These are phyloP conservation scores for Hawksworthiomyces lignivorus DNA, from an alignment of 2,329 filamentous ascomycete genomes.

Conservation along the genomic window DNA sequence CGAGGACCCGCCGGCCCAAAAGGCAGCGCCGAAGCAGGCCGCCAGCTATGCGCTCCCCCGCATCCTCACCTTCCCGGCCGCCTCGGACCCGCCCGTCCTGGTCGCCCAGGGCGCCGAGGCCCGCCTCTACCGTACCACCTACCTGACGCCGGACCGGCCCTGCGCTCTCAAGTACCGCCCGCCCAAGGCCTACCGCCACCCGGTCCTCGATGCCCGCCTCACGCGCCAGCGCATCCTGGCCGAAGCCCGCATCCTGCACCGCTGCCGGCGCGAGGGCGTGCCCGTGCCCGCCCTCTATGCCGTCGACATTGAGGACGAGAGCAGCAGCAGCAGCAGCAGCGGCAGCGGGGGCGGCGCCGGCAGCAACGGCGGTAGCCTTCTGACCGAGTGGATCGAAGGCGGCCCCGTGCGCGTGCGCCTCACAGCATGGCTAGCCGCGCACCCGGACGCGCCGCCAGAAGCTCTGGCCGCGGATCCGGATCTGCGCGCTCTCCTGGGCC, in stretches of 20 bases:
- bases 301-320: conserved; percentile 52
- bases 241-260: conserved; percentile 77
- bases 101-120: conserved; percentile 94
- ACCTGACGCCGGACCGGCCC: conserved; percentile 58
- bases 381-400: conserved; percentile 80
- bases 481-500: conserved; percentile 56
- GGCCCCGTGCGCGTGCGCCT: conserved; percentile 61
- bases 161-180: conserved; percentile 89
- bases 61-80: conserved; percentile 55
- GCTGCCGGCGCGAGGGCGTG: conserved; percentile 71
- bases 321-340: conserved; percentile 1
- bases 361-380: conserved; percentile 36
- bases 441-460: conserved; percentile 20
- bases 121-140: conserved; percentile 81
- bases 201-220: conserved; percentile 76
- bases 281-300: conserved; percentile 75
- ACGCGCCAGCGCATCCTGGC: conserved; percentile 81
- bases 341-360: conserved; percentile 36
- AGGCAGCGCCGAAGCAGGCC: no score
- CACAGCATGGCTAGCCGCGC: conserved; percentile 56
- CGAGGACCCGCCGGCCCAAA: not conserved
- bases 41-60: conserved; percentile 29
- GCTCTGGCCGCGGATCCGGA: conserved; percentile 24
- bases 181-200: conserved; percentile 85
- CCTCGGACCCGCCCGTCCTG: conserved; percentile 51